Evolutionary conservation across 225 moss, liverwort and hornwort species (phyloP), one percentile per base, ranked within the genome.

Genomic region (Asterella californica): DNA sequence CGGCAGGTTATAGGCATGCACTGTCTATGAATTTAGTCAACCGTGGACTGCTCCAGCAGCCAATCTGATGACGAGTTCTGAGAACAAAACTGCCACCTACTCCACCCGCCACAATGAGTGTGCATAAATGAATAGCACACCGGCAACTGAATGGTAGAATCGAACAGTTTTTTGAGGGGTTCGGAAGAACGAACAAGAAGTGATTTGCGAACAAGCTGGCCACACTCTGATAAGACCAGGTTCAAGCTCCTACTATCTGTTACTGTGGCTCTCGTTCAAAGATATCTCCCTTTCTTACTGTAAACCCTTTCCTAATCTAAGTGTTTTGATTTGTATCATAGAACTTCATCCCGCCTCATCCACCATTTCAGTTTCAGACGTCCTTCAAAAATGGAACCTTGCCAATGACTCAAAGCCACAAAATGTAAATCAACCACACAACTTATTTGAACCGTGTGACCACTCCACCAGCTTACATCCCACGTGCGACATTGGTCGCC

Each of bases 341-440:
- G 72, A 76, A 79, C 82, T 78, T 79, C 79, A 79, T 79, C 72
- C 71, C 79, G 82, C 77, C 82, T 80, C 80, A 83, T 86, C 82
- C 85, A 85, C 85, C 61, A 80, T 70, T 80, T 82, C 77, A 74
- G 80, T 80, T 77, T 78, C 77, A 74, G 80, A 78, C 75, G 82
- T 75, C 82, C 83, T 80, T 72, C 82, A 86, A 86, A 82, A 80
- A 78, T 85, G 79, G 79, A 82, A 76, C 81, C 72, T 53, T 79
- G 75, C 63, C 79, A 79, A 79, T 74, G 80, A 74, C 72, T 77
- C 71, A 79, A 70, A 78, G 79, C 82, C 77, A 82, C 76, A 80
- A 75, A 81, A 82, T 76, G 72, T 74, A 68, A 79, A 79, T 70
- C 64, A 74, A 83, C 80, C 85, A 83, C 79, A 79, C 82, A 78